phyloP scores from a whole-genome alignment of 179 eudicot species.

The Spinacia oleracea region DNA sequence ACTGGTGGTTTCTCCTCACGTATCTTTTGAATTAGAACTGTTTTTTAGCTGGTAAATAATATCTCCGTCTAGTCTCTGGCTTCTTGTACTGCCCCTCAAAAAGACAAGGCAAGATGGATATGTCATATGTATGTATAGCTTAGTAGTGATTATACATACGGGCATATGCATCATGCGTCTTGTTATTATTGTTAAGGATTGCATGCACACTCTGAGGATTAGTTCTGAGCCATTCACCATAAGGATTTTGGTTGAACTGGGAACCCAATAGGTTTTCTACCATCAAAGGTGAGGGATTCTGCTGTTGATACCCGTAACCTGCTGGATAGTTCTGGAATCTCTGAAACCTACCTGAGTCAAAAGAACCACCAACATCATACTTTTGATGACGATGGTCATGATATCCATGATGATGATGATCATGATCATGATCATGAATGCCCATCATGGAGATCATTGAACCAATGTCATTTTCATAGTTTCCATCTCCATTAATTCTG shows the following conservation, averaged over 20 bases:
- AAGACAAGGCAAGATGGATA: neutral
- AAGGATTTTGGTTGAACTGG: slow-evolving; percentile 30
- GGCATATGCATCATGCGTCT: slow-evolving; percentile 29
- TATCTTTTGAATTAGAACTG: neutral
- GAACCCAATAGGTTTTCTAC: slow-evolving; percentile 33
- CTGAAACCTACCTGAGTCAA: slow-evolving; percentile 16
- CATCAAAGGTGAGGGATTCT: slow-evolving; percentile 26
- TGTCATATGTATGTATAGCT: no score
- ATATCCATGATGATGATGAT: slow-evolving; percentile 16
- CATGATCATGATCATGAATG: slow-evolving; percentile 15
- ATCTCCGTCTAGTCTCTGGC: slow-evolving; percentile 9
- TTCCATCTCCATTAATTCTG: slow-evolving; percentile 6
- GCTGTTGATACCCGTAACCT: slow-evolving; percentile 31
- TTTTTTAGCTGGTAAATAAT: neutral
- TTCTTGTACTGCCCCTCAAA: neutral
- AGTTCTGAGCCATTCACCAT: slow-evolving; percentile 24
- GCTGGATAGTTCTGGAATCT: slow-evolving; percentile 28
- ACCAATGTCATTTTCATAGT: slow-evolving; percentile 22
- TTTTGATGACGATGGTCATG: slow-evolving; percentile 10
- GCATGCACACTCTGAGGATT: slow-evolving; percentile 28
- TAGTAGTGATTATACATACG: slow-evolving; percentile 28
- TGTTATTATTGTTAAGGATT: slow-evolving; percentile 18
- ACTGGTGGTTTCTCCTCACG: neutral
- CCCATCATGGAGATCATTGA: slow-evolving; percentile 33
- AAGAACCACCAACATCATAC: slow-evolving; percentile 10